Evolutionary conservation across 2,329 filamentous ascomycete species (phyloP).

Genomic region (Juglanconis oblonga): DNA sequence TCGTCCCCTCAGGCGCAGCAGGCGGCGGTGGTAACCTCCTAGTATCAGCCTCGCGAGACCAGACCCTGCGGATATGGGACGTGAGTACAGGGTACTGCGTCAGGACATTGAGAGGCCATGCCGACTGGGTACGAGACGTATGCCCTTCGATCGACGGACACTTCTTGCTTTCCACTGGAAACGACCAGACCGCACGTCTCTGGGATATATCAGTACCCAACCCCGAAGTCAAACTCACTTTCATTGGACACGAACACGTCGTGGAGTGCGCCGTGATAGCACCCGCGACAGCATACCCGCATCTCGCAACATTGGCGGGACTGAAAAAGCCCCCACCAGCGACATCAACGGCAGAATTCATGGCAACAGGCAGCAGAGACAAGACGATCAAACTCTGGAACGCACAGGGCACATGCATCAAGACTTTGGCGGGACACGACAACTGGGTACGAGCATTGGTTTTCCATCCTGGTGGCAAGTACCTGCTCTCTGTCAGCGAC

Average conservation of each 20-base stretch:
- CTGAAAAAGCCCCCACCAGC: constrained; percentile 76
- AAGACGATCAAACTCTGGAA: constrained; percentile 93
- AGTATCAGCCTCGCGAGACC: constrained; percentile 82
- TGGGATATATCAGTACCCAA: constrained; percentile 76
- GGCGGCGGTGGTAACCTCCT: constrained; percentile 82
- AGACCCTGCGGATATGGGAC: constrained; percentile 86
- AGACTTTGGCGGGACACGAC: constrained; percentile 82
- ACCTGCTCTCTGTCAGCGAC: constrained; percentile 79
- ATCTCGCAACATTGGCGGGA: constrained; percentile 74
- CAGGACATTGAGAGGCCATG: constrained; percentile 82
- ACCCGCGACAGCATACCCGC: constrained; percentile 72
- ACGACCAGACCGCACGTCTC: constrained; percentile 76
- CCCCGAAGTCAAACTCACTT: constrained; percentile 71
- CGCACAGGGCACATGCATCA: constrained; percentile 76
- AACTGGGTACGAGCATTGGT: constrained; percentile 88
- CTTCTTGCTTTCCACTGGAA: constrained; percentile 77
- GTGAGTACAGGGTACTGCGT: constrained; percentile 90
- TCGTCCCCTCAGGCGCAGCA: constrained; percentile 79
- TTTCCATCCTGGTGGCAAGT: constrained; percentile 91
- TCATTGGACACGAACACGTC: constrained; percentile 83
- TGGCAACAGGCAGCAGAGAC: constrained; percentile 85
- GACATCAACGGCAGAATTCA: constrained; percentile 76
- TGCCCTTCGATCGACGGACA: constrained; percentile 78
- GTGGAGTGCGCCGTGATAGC: constrained; percentile 86
- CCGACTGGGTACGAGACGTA: constrained; percentile 89